phyloP scores from a whole-genome alignment of 345 rosid genomes.

The Mangifera indica region DNA sequence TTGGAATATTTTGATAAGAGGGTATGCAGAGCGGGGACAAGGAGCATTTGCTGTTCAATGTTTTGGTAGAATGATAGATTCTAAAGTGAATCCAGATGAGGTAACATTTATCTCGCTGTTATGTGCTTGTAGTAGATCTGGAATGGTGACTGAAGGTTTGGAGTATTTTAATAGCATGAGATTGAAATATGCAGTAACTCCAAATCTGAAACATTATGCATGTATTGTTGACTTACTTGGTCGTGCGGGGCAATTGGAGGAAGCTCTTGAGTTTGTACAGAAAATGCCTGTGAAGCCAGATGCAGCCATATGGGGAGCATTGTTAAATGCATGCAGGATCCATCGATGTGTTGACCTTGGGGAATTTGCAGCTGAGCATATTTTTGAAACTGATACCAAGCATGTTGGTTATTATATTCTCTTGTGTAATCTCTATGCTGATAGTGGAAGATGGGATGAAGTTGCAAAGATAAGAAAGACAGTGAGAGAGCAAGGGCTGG shows the following conservation, averaged over 20 bases:
- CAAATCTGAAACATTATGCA: slow-evolving; percentile 75
- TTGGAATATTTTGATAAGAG: slow-evolving; percentile 84
- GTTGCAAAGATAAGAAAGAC: slow-evolving; percentile 59
- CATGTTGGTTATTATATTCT: slow-evolving; percentile 72
- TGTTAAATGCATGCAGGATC: slow-evolving; percentile 72
- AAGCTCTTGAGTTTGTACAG: slow-evolving; percentile 59
- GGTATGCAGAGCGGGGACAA: slow-evolving; percentile 63
- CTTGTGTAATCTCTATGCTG: slow-evolving; percentile 66
- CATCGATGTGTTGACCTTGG: slow-evolving; percentile 57
- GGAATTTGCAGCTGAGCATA: slow-evolving; percentile 54
- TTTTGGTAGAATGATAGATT: slow-evolving; percentile 57
- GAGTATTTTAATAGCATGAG: slow-evolving; percentile 61
- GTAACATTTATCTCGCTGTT: slow-evolving; percentile 68
- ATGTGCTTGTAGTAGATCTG: slow-evolving; percentile 80
- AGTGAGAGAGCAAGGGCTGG: slow-evolving; percentile 65
- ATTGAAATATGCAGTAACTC: slow-evolving; percentile 46
- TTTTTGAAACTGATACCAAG: slow-evolving; percentile 55
- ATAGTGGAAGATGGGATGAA: slow-evolving; percentile 62
- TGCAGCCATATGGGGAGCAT: slow-evolving; percentile 86
- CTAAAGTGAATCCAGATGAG: slow-evolving; percentile 62
- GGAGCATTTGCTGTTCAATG: slow-evolving; percentile 58
- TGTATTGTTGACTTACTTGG: slow-evolving; percentile 88
- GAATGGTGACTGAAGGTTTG: slow-evolving; percentile 66
- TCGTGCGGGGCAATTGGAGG: slow-evolving; percentile 62
- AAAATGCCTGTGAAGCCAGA: slow-evolving; percentile 67